Conservation (phyloP, 179 eudicot genomes). For the Camellia oleifera region DNA sequence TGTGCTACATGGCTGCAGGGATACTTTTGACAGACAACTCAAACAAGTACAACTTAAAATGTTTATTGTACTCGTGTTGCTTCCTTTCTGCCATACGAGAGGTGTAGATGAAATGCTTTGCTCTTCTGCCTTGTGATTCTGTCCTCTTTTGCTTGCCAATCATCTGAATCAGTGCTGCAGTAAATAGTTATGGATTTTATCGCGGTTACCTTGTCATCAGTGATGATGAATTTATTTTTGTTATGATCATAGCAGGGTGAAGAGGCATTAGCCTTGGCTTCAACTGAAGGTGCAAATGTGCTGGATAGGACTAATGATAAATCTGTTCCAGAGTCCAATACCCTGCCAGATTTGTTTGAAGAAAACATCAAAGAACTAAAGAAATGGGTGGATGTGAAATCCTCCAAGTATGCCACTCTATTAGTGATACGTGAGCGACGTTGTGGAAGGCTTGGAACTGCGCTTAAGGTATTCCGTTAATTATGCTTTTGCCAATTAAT, state of each 20-base stretch:
- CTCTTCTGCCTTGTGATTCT: background rate
- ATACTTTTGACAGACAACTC: background rate
- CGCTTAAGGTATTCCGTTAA: constrained; percentile 67
- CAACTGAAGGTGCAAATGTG: constrained; percentile 29
- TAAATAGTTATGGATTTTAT: background rate
- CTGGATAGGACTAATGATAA: constrained; percentile 35
- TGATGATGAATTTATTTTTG: constrained; percentile 1
- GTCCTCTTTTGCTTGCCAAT: background rate
- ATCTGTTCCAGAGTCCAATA: constrained; percentile 24
- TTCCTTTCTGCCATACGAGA: background rate
- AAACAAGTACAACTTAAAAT: background rate
- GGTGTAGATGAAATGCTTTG: background rate
- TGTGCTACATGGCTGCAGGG: background rate
- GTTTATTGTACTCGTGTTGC: too few species aligned
- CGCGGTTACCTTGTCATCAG: too few species aligned
- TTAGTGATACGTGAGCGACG: constrained; percentile 69
- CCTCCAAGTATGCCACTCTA: constrained; percentile 69
- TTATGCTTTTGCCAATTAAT: background rate
- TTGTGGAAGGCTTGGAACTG: constrained; percentile 73
- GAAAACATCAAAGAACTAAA: constrained; percentile 75
- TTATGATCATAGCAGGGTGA: constrained; percentile 42
- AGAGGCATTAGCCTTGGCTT: constrained; percentile 24
- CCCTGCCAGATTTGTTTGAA: constrained; percentile 54
- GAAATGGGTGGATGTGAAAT: constrained; percentile 91
- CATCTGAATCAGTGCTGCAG: background rate